Evolutionary conservation across 1,284 basidiomycete species (phyloP).

Genomic region (Rhodotorula sp.): DNA sequence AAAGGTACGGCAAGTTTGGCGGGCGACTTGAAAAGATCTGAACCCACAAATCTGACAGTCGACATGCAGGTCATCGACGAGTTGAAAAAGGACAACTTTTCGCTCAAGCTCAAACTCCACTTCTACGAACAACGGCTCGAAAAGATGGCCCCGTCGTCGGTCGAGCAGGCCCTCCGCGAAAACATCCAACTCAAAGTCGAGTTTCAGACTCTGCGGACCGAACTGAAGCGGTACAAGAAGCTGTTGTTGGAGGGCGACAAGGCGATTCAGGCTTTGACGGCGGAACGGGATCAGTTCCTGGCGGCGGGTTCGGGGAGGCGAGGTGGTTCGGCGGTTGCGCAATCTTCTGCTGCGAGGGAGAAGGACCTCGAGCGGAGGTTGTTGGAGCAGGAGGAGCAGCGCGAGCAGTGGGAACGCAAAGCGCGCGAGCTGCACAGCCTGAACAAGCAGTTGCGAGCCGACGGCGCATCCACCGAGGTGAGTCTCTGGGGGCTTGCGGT

Average conservation of each 20-base stretch:
- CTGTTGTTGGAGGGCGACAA: conserved; percentile 77
- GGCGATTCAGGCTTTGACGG: conserved; percentile 70
- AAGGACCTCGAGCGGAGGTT: conserved; percentile 23
- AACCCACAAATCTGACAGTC: not conserved
- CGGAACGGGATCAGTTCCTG: conserved; percentile 52
- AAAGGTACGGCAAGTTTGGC: conserved; percentile 62
- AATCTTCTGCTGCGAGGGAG: conserved; percentile 6
- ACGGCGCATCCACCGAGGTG: conserved; percentile 41
- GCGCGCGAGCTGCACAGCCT: conserved; percentile 62
- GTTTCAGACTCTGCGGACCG: conserved; percentile 84
- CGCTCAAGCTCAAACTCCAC: conserved; percentile 87
- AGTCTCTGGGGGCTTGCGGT: not conserved
- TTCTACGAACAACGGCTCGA: conserved; percentile 83
- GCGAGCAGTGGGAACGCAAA: conserved; percentile 29
- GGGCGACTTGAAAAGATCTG: not conserved
- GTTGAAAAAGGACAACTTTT: conserved; percentile 93
- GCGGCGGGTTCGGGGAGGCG: conserved; percentile 2
- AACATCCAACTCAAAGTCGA: conserved; percentile 92
- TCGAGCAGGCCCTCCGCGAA: conserved; percentile 85
- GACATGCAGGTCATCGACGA: conserved; percentile 76
- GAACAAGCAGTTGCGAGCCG: conserved; percentile 60
- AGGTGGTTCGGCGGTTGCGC: not conserved
- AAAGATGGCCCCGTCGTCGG: conserved; percentile 83
- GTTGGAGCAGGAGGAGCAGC: conserved; percentile 19
- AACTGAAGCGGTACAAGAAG: conserved; percentile 89